These are phyloP conservation scores for Beta corolliflora DNA, from an alignment of 179 eudicot species.

Conservation along the genomic window DNA sequence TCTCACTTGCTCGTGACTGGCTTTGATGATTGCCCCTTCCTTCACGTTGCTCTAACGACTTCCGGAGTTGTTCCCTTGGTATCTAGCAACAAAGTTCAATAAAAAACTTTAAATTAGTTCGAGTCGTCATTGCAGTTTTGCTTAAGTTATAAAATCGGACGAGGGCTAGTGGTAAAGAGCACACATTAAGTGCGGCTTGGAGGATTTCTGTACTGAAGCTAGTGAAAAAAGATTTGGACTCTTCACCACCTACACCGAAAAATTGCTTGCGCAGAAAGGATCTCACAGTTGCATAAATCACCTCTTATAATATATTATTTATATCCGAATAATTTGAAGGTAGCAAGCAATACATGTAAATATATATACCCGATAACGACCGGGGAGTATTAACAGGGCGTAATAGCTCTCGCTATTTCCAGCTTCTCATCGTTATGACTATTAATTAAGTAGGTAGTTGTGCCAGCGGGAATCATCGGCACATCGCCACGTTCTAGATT, in stretches of 20 bases:
- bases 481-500: constrained; percentile 35
- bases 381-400: constrained; percentile 34
- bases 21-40: constrained; percentile 33
- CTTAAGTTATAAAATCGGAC: neutral
- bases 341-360: neutral
- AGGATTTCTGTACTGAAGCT: constrained; percentile 36
- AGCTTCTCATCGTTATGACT: constrained; percentile 27
- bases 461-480: constrained; percentile 33
- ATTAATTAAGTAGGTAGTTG: constrained; percentile 24
- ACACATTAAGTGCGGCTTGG: constrained; percentile 36
- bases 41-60: constrained; percentile 25
- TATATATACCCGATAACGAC: constrained; percentile 28
- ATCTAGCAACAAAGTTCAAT: constrained; percentile 6
- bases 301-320: neutral
- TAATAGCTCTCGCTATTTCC: constrained; percentile 28
- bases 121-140: neutral
- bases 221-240: constrained; percentile 23
- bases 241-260: constrained; percentile 28
- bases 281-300: neutral
- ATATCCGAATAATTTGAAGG: neutral
- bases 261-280: constrained; percentile 27
- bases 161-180: neutral
- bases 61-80: constrained; percentile 24
- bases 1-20: constrained; percentile 30
- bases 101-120: neutral